Conservation (phyloP, 139 green algal species). For the Microglena sp. region DNA sequence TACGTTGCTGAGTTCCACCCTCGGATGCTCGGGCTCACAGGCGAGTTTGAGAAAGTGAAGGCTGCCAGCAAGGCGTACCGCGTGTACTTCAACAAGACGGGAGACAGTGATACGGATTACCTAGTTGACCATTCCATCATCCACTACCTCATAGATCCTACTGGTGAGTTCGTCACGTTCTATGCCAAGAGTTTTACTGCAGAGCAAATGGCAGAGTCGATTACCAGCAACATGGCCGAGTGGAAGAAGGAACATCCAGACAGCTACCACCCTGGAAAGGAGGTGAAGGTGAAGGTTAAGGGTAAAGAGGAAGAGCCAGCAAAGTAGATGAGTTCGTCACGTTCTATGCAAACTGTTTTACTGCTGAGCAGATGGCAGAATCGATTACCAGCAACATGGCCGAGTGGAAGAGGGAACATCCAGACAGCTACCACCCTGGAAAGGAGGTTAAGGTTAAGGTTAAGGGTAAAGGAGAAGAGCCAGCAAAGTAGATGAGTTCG, state of each 20-base stretch:
- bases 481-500: neutral
- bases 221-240: neutral
- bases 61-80: constrained; percentile 57
- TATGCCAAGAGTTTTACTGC: constrained; percentile 62
- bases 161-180: constrained; percentile 89
- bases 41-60: constrained; percentile 58
- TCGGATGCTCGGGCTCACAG: constrained; percentile 87
- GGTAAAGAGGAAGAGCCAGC: neutral
- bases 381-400: constrained; percentile 21
- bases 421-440: constrained; percentile 5
- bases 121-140: constrained; percentile 99
- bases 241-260: neutral
- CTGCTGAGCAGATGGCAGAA: constrained; percentile 32
- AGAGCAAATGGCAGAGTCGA: constrained; percentile 20
- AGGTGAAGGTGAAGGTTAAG: too few species aligned
- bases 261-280: too few species aligned
- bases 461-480: neutral
- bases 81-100: constrained; percentile 82
- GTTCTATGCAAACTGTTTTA: constrained; percentile 17
- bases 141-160: constrained; percentile 84
- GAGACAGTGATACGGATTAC: constrained; percentile 69
- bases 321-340: neutral
- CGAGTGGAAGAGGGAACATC: constrained; percentile 16
- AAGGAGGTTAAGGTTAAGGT: neutral
- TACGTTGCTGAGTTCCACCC: constrained; percentile 95